Base-by-base conservation (phyloP, 441 rosid genomes). In the Mallotus japonicus region DNA sequence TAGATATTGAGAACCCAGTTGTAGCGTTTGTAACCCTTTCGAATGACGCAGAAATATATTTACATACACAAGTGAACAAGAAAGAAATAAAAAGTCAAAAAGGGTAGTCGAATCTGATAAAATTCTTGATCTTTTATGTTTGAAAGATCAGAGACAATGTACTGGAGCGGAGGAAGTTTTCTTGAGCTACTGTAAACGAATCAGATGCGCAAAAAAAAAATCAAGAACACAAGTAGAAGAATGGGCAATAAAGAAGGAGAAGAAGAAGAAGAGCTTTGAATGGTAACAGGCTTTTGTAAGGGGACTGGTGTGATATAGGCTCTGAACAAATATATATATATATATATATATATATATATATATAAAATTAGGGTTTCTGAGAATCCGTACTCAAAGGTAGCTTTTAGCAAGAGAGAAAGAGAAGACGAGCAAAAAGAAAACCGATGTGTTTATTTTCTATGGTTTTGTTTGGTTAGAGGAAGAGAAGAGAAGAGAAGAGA, bases 341-440 rank as follows among this genome's bases (percentile, higher is more conserved):
- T 24, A 24, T 24, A 24, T 24, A 24, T 24, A 24, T 24, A 24
- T 24, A 24, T 44, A 44, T 10, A 28, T n/a, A 24, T 24, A 24
- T 44, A 44, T 10, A 28, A 11, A 55, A 54, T 64, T 40, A 76
- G 85, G 86, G 83, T 77, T 72, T 76, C 78, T 55, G 83, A 76
- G 40, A 72, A 79, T 62, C 81, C 84, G 86, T 78, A 78, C 85
- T 32, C 76, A 49, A 69, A 73, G 76, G 64, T 50, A 59, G 53
- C 68, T 42, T 66, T 8, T 3, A 54, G 8, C 24, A 8, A 67
- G 69, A 56, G 76, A 53, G 60, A 58, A 28, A 28, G 32, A 37
- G 40, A 37, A 37, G 40, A 24, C 28, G 28, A 37, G 40, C 40
- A 37, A 37, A 37, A 37, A 6, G 6, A 37, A 37, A 4, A 4